A percentile compares a stretch with the other conserved stretches of the same genome.
Conservation (phyloP, 2,329 filamentous ascomycete genomes). For the Chaetomium olivaceum region DNA sequence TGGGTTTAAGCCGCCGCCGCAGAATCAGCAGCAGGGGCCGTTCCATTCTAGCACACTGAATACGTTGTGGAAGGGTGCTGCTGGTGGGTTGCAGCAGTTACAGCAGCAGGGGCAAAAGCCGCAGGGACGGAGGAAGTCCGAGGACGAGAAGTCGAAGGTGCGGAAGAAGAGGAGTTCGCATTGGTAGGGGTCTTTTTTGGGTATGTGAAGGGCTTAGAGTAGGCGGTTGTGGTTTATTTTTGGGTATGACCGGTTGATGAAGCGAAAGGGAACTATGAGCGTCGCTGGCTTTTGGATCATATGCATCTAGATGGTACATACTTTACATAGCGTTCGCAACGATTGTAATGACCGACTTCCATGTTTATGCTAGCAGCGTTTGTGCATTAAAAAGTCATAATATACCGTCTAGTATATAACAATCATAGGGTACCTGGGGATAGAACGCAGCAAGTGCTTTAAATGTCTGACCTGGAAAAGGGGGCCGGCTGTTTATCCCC, state of each 20-base stretch:
- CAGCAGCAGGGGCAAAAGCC: constrained; percentile 20
- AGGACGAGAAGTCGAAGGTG: constrained; percentile 35
- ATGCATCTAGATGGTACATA: neutral
- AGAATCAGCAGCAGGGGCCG: constrained; percentile 29
- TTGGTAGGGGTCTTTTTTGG: constrained; percentile 30
- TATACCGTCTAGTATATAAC: neutral
- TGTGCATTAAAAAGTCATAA: neutral
- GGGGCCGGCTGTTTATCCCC: neutral
- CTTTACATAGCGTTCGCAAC: neutral
- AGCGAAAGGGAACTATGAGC: neutral
- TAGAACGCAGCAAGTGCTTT: neutral
- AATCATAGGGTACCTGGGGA: neutral
- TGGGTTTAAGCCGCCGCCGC: neutral
- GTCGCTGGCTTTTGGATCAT: neutral
- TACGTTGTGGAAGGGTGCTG: constrained; percentile 28
- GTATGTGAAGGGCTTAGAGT: neutral
- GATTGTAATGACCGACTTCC: neutral
- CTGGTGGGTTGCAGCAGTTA: constrained; percentile 25
- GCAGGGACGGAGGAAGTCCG: constrained; percentile 24
- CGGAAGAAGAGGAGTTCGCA: constrained; percentile 41
- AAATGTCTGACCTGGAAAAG: neutral
- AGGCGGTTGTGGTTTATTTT: neutral
- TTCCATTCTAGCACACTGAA: constrained; percentile 31
- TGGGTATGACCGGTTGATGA: neutral
- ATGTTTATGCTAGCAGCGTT: neutral